Conservation (phyloP, 768 basidiomycete species). For the Fistulinella prunicolor region DNA sequence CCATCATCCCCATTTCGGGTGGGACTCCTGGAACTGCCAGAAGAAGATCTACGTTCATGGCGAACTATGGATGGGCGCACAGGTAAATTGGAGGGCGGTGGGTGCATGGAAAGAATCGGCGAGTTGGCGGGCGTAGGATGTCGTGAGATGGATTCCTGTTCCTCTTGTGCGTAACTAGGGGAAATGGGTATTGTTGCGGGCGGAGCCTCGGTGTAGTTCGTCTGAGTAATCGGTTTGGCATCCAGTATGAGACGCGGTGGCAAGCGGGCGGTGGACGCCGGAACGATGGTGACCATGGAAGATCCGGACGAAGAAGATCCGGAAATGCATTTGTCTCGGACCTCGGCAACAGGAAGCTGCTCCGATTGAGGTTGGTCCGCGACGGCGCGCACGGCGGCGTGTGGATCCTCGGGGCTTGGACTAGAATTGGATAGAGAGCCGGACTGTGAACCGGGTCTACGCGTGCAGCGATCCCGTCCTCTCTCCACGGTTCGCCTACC, state of each 20-base stretch:
- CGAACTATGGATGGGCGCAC: not conserved
- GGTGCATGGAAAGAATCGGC: conserved; percentile 39
- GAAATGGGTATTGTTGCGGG: conserved; percentile 22
- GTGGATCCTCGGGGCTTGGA: conserved; percentile 28
- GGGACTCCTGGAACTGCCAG: conserved; percentile 25
- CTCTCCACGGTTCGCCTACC: conserved; percentile 26
- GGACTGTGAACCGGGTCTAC: conserved; percentile 25
- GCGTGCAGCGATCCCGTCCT: conserved; percentile 28
- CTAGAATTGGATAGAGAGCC: conserved; percentile 38
- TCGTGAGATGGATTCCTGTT: conserved; percentile 36
- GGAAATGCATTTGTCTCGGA: conserved; percentile 13
- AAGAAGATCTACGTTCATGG: conserved; percentile 19
- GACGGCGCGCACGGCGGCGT: not conserved
- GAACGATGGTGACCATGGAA: conserved; percentile 15
- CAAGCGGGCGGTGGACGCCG: conserved; percentile 13
- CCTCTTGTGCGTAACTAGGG: conserved; percentile 26
- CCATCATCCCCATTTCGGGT: conserved; percentile 25
- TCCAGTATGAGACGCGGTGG: conserved; percentile 30
- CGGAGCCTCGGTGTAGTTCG: conserved; percentile 22
- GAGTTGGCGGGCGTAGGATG: conserved; percentile 66
- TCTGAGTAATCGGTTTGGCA: conserved; percentile 27
- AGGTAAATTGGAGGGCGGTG: conserved; percentile 14
- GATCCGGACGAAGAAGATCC: conserved; percentile 29
- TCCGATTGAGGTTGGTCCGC: conserved; percentile 11
- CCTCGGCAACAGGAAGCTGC: conserved; percentile 8